Evolutionary conservation across 768 basidiomycete genomes (phyloP).

Genomic region (Pulveroboletus sp.): DNA sequence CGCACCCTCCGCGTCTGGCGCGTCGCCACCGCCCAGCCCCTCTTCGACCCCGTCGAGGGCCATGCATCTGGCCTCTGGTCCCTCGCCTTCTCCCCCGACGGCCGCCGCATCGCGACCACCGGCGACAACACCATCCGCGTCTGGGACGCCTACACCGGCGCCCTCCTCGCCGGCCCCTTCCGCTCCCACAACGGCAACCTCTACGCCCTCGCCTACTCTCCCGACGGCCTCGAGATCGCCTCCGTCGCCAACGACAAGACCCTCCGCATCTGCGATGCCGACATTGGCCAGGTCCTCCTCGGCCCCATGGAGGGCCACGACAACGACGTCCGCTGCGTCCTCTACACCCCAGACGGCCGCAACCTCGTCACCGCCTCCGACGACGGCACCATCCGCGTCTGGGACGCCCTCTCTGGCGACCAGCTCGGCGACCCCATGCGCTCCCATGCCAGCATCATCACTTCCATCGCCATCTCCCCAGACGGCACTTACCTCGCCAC

Average conservation of each 20-base stretch:
- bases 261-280: constrained; percentile 30
- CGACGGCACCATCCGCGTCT: constrained; percentile 31
- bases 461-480: constrained; percentile 31
- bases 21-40: constrained; percentile 17
- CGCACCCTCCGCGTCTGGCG: constrained; percentile 28
- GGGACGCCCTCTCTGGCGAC: constrained; percentile 27
- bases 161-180: constrained; percentile 25
- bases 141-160: constrained; percentile 29
- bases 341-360: constrained; percentile 29
- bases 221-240: constrained; percentile 30
- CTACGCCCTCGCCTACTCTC: constrained; percentile 37
- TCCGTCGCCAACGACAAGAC: constrained; percentile 31
- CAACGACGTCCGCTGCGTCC: constrained; percentile 28
- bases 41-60: constrained; percentile 25
- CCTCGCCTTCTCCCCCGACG: constrained; percentile 32
- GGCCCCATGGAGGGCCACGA: constrained; percentile 27
- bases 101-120: constrained; percentile 30
- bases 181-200: constrained; percentile 31
- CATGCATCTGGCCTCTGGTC: constrained; percentile 27
- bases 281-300: constrained; percentile 35
- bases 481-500: constrained; percentile 31
- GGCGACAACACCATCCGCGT: constrained; percentile 31
- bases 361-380: constrained; percentile 27
- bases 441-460: constrained; percentile 27
- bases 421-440: constrained; percentile 31